Evolutionary conservation across 805 yeast species (phyloP).

Genomic region (Grigorovia transvaalensis): DNA sequence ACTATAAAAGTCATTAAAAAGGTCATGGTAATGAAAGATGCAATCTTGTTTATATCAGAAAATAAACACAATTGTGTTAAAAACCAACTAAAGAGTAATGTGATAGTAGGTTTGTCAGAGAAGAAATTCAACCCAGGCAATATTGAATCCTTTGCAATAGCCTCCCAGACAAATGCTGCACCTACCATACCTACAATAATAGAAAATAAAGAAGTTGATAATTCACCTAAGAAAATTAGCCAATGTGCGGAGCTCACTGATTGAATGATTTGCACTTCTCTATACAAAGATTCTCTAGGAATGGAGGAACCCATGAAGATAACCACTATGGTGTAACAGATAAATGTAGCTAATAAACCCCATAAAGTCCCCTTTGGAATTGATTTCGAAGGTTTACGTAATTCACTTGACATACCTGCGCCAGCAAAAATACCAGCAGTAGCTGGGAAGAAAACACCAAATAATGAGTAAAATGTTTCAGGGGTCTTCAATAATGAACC

Average conservation of each 20-base stretch:
- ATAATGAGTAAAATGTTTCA: conserved; percentile 75
- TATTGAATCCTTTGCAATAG: conserved; percentile 79
- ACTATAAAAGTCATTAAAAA: conserved; percentile 92
- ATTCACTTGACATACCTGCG: conserved; percentile 96
- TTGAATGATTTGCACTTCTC: conserved; percentile 79
- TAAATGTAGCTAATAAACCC: conserved; percentile 71
- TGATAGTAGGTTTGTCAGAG: conserved; percentile 52
- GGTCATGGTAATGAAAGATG: conserved; percentile 94
- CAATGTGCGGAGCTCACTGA: conserved; percentile 60
- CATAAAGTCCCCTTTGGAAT: conserved; percentile 90
- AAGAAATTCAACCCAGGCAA: conserved; percentile 69
- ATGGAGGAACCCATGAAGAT: conserved; percentile 68
- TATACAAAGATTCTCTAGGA: conserved; percentile 66
- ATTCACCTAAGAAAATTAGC: conserved; percentile 76
- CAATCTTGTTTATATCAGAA: conserved; percentile 88
- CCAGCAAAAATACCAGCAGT: conserved; percentile 99
- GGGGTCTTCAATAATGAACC: conserved; percentile 56
- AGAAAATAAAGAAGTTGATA: conserved; percentile 83
- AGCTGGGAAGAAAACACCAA: conserved; percentile 96
- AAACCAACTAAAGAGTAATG: conserved; percentile 68
- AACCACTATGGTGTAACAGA: conserved; percentile 71
- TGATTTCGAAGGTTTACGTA: conserved; percentile 72
- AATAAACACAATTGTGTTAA: conserved; percentile 77
- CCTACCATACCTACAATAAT: conserved; percentile 94
- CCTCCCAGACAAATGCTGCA: conserved; percentile 83